Evolutionary conservation across 176 grass and related monocot species (phyloP).

Genomic region (Oryza coarctata): DNA sequence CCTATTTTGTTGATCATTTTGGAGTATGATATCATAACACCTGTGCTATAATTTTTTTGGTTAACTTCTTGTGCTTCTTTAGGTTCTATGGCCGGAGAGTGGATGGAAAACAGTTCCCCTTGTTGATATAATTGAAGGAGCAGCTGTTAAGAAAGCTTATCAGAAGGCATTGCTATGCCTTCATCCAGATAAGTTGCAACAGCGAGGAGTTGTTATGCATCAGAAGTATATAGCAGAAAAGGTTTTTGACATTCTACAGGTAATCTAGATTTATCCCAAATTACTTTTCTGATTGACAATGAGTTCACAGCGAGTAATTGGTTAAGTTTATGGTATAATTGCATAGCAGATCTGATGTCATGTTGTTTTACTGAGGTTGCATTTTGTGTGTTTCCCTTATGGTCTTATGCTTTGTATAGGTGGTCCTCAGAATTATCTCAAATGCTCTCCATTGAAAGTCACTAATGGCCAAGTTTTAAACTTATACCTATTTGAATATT

Average conservation of each 20-base stretch:
- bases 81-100: slow-evolving; percentile 84
- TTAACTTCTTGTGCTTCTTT: slow-evolving; percentile 17
- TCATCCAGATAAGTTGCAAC: slow-evolving; percentile 96
- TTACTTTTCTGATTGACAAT: background rate
- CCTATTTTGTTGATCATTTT: slow-evolving; percentile 18
- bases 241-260: slow-evolving; percentile 96
- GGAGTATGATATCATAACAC: slow-evolving; percentile 1
- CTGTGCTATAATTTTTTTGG: background rate
- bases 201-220: slow-evolving; percentile 61
- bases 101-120: slow-evolving; percentile 92
- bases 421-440: slow-evolving; percentile 6
- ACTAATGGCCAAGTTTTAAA: background rate
- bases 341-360: background rate
- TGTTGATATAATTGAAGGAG: slow-evolving; percentile 89
- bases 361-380: background rate
- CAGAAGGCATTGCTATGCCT: slow-evolving; percentile 85
- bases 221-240: slow-evolving; percentile 92
- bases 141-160: slow-evolving; percentile 83
- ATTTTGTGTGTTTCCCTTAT: background rate
- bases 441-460: background rate
- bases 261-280: slow-evolving; percentile 43
- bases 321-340: slow-evolving; percentile 10
- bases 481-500: slow-evolving; percentile 24
- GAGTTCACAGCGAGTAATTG: background rate
- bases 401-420: background rate